Conservation (phyloP, 345 rosid genomes). For the Pseudoturritis turrita region DNA sequence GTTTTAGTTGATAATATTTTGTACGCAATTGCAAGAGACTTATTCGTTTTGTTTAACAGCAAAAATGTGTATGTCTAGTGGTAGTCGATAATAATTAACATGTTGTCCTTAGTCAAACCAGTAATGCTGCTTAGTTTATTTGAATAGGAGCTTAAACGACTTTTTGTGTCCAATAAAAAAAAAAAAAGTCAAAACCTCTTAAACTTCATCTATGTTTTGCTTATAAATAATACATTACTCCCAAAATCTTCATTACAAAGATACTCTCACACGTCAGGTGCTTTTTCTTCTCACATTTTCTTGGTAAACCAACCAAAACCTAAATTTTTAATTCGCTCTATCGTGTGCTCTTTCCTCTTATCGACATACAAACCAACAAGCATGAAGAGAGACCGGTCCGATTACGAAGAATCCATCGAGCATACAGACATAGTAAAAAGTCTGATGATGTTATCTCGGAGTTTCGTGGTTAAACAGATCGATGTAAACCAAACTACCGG, state of each 20-base stretch:
- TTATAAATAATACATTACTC: neutral
- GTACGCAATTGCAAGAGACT: neutral
- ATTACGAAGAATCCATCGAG: slow-evolving; percentile 24
- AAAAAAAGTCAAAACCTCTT: neutral
- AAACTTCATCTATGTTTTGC: neutral
- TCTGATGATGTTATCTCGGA: slow-evolving; percentile 39
- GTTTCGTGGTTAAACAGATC: slow-evolving; percentile 24
- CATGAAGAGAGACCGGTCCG: slow-evolving; percentile 45
- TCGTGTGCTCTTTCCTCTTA: slow-evolving; percentile 3
- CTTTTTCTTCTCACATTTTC: neutral
- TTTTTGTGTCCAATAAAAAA: neutral
- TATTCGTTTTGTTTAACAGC: neutral
- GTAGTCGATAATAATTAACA: neutral
- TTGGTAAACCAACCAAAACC: slow-evolving; percentile 7
- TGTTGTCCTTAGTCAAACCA: slow-evolving; percentile 17
- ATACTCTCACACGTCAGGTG: neutral
- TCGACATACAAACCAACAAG: neutral
- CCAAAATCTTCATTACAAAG: neutral
- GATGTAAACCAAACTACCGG: neutral
- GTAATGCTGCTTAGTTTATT: slow-evolving; percentile 8
- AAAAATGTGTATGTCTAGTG: neutral
- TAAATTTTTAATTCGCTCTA: neutral
- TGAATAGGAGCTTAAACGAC: neutral
- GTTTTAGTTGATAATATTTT: neutral
- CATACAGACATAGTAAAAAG: slow-evolving; percentile 38